Conservation (phyloP, 129 eudicot genomes). For the Saposhnikovia divaricata region DNA sequence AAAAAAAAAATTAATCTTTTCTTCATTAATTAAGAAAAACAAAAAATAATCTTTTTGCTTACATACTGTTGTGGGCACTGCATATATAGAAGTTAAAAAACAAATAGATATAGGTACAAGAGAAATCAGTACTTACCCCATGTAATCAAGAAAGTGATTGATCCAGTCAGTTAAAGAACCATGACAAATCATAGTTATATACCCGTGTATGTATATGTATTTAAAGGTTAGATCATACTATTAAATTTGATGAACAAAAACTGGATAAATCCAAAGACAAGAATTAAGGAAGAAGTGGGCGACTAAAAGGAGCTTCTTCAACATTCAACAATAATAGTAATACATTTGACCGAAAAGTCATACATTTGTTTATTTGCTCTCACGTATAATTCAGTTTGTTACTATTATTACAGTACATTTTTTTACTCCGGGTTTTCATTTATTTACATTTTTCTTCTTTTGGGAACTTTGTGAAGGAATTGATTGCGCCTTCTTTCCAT, state of each 20-base stretch:
- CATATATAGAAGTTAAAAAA: neutral
- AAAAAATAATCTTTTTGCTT: neutral
- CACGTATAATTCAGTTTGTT: neutral
- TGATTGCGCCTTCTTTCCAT: too few species aligned
- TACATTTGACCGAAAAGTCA: conserved; percentile 1
- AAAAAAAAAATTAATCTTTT: neutral
- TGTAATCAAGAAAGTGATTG: conserved; percentile 41
- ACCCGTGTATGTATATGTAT: neutral
- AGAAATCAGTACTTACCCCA: conserved; percentile 51
- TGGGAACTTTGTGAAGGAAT: too few species aligned
- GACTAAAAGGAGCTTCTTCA: neutral
- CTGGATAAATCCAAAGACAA: neutral
- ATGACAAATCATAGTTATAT: conserved; percentile 30
- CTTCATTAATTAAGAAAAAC: neutral
- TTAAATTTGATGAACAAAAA: neutral
- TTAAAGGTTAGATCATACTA: neutral
- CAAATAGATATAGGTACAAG: neutral
- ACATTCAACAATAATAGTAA: neutral
- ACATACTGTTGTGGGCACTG: neutral
- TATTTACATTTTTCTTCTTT: too few species aligned
- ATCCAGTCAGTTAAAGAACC: conserved; percentile 49
- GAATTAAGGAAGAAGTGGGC: neutral
- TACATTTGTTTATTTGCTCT: neutral
- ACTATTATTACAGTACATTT: too few species aligned
- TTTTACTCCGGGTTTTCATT: too few species aligned